Percentiles rank a stretch among this genome's conserved stretches.
Evolutionary conservation across 75 land plant species (phyloP).

Genomic region (Adiantum capillusveneris): DNA sequence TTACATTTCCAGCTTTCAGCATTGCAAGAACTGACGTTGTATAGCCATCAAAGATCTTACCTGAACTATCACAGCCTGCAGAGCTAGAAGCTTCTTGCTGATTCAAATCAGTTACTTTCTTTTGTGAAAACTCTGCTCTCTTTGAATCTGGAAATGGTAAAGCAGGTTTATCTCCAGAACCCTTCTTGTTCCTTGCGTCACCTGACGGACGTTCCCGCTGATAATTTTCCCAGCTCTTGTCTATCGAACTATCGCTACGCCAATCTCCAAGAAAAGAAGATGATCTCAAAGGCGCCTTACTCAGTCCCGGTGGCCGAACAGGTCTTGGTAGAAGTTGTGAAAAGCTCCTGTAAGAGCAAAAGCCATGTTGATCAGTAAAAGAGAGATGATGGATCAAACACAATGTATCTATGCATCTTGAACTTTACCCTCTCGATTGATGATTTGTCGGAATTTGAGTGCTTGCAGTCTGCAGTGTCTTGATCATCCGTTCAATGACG

Average conservation of each 20-base stretch:
- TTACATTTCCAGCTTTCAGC: not conserved
- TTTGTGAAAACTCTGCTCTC: not conserved
- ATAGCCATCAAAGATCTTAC: conserved; percentile 5
- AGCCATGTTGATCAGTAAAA: not conserved
- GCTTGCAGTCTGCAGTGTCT: conserved; percentile 49
- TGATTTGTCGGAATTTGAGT: conserved; percentile 31
- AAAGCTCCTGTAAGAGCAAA: not conserved
- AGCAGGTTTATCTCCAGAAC: not conserved
- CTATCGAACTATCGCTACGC: not conserved
- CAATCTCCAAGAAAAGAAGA: conserved; percentile 7
- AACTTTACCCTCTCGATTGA: conserved; percentile 42
- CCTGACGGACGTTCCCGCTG: not conserved
- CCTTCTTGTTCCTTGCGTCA: not conserved
- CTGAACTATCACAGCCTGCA: conserved; percentile 2
- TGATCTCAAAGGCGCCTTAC: not conserved
- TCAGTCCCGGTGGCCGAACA: conserved; percentile 7
- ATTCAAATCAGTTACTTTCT: not conserved
- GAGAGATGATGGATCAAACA: not conserved
- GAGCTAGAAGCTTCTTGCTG: not conserved
- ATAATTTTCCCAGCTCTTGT: not conserved
- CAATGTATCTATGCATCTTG: not conserved
- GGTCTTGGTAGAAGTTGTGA: conserved; percentile 14
- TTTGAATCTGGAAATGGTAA: not conserved
- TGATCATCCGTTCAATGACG: conserved; percentile 65
- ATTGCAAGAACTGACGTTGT: not conserved